These are phyloP conservation scores for Moesziomyces sp. DNA, from an alignment of 1,284 basidiomycete genomes.

Conservation along the genomic window DNA sequence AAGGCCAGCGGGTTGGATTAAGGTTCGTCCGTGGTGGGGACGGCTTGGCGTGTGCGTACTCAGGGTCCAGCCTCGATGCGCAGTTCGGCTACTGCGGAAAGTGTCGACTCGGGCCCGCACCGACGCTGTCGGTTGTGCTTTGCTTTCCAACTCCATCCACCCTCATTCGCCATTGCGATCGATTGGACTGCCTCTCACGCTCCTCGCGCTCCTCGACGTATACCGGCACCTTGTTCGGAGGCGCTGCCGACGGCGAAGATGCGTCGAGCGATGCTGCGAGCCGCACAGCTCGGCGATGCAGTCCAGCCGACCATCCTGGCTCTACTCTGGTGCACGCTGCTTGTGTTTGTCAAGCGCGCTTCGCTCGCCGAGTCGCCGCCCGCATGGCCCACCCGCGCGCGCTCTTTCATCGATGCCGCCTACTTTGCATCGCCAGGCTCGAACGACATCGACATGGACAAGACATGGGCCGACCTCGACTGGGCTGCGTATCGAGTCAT, in stretches of 20 bases:
- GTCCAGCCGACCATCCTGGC: constrained; percentile 31
- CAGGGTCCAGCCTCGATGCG: not conserved
- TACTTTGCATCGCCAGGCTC: not conserved
- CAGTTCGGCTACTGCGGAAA: too few species aligned
- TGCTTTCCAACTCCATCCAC: too few species aligned
- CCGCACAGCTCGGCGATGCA: constrained; percentile 12
- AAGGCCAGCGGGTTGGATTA: too few species aligned
- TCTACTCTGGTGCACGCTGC: constrained; percentile 30
- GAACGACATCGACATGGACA: not conserved
- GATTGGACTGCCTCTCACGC: too few species aligned
- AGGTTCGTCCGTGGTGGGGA: too few species aligned
- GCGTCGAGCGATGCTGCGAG: constrained; percentile 1
- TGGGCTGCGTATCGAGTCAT: constrained; percentile 38
- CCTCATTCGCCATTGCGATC: too few species aligned
- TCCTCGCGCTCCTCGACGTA: too few species aligned
- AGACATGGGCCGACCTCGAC: constrained; percentile 33
- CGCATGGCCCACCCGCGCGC: constrained; percentile 9
- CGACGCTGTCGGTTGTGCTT: too few species aligned
- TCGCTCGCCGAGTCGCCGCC: not conserved
- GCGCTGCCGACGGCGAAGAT: not conserved
- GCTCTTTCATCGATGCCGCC: constrained; percentile 12
- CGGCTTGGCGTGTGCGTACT: not conserved
- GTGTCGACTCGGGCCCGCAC: too few species aligned
- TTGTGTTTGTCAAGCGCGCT: constrained; percentile 12
- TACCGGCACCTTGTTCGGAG: too few species aligned